These are phyloP conservation scores for Aspergillus hortae DNA, from an alignment of 2,329 filamentous ascomycete species.

Conservation along the genomic window DNA sequence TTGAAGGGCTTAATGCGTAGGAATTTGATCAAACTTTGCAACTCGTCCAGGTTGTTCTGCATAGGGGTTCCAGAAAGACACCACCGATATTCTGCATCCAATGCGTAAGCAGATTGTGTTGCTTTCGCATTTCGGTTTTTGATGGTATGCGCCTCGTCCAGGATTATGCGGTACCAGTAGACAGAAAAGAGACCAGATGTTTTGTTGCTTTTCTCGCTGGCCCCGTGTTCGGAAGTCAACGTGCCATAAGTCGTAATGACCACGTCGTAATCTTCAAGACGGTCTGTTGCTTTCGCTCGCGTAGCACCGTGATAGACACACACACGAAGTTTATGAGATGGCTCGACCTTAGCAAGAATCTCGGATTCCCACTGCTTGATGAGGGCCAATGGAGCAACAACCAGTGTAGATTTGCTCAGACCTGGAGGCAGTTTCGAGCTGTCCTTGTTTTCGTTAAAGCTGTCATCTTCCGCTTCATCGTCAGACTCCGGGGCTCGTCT, in stretches of 20 bases:
- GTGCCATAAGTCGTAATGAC: slow-evolving; percentile 98
- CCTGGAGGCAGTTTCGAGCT: slow-evolving; percentile 66
- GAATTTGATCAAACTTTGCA: slow-evolving; percentile 91
- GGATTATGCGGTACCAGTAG: slow-evolving; percentile 90
- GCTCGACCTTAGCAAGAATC: slow-evolving; percentile 75
- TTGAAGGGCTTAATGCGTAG: slow-evolving; percentile 89
- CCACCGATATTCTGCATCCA: slow-evolving; percentile 87
- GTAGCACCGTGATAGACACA: slow-evolving; percentile 87
- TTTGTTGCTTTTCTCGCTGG: slow-evolving; percentile 59
- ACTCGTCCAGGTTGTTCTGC: slow-evolving; percentile 96
- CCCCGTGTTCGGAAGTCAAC: slow-evolving; percentile 81
- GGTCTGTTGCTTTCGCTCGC: slow-evolving; percentile 72
- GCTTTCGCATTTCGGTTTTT: slow-evolving; percentile 97
- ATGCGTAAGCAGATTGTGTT: slow-evolving; percentile 83
- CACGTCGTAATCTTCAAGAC: slow-evolving; percentile 82
- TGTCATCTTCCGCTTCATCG: slow-evolving; percentile 47
- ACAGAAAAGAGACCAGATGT: slow-evolving; percentile 85
- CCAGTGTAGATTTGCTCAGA: slow-evolving; percentile 75
- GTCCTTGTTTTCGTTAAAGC: slow-evolving; percentile 33
- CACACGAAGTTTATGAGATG: slow-evolving; percentile 69
- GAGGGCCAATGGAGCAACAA: slow-evolving; percentile 86
- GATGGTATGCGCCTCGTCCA: slow-evolving; percentile 97
- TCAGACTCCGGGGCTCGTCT: slow-evolving; percentile 41
- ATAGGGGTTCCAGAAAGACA: slow-evolving; percentile 94
- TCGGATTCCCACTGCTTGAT: slow-evolving; percentile 98